phyloP scores from a whole-genome alignment of 2,329 filamentous ascomycete species.

The Juglanconis sp. region DNA sequence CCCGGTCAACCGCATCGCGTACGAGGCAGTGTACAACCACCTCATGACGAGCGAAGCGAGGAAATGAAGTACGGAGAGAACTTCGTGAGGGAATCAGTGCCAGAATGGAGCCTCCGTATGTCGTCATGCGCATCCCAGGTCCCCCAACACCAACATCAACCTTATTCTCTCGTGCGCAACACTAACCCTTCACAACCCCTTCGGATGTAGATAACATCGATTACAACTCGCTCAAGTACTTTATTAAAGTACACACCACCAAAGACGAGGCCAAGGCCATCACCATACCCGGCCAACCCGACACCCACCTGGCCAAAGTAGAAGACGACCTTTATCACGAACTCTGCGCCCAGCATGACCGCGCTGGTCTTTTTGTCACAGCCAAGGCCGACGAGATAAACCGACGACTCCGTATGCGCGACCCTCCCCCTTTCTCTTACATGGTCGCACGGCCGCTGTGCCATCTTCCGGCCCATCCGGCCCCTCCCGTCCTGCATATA shows the following conservation, averaged over 20 bases:
- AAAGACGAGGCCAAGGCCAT: constrained; percentile 67
- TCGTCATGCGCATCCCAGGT: constrained; percentile 18
- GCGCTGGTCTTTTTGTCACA: constrained; percentile 72
- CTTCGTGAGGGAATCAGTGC: constrained; percentile 72
- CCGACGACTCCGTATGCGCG: constrained; percentile 59
- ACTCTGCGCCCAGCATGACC: constrained; percentile 71
- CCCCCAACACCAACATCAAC: background rate
- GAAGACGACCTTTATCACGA: constrained; percentile 70
- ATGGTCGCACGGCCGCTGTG: background rate
- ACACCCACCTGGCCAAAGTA: constrained; percentile 58
- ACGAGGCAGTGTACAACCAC: background rate
- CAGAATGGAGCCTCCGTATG: constrained; percentile 75
- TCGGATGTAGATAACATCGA: constrained; percentile 70
- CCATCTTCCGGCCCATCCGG: background rate
- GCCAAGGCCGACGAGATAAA: constrained; percentile 79
- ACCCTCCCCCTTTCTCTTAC: background rate
- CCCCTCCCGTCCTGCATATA: background rate
- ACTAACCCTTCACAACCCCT: constrained; percentile 11
- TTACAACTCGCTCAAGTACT: constrained; percentile 81
- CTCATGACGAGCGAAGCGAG: background rate
- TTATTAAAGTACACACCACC: constrained; percentile 78
- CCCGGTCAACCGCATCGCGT: background rate
- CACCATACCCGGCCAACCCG: constrained; percentile 69
- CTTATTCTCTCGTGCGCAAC: background rate
- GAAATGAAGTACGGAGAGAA: constrained; percentile 75